phyloP scores from a whole-genome alignment of 2,329 filamentous ascomycete genomes.

The Xylaria sp. region DNA sequence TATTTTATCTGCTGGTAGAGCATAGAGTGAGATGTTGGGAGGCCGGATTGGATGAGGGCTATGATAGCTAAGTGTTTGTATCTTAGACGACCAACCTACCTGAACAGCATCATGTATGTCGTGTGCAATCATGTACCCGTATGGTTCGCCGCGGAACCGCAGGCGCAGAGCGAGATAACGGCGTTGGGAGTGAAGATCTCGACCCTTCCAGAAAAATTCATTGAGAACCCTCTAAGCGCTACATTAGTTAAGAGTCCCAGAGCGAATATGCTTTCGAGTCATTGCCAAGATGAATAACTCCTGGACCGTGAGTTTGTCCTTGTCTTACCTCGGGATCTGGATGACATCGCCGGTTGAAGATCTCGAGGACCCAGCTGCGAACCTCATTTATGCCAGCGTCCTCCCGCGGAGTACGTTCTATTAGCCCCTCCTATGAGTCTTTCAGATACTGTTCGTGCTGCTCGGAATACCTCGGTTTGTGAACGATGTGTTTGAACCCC shows the following conservation, averaged over 20 bases:
- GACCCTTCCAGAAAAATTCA: slow-evolving; percentile 40
- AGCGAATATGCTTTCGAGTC: neutral
- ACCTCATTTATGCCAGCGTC: slow-evolving; percentile 41
- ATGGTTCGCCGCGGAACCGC: slow-evolving; percentile 41
- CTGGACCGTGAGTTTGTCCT: neutral
- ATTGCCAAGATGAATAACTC: neutral
- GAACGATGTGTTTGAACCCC: slow-evolving; percentile 18
- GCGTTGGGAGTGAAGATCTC: slow-evolving; percentile 41
- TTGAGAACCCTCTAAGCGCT: slow-evolving; percentile 20
- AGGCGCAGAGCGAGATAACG: slow-evolving; percentile 39
- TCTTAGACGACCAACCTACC: slow-evolving; percentile 14
- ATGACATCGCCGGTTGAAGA: slow-evolving; percentile 43
- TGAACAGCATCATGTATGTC: slow-evolving; percentile 44
- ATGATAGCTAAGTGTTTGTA: neutral
- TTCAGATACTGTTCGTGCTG: slow-evolving; percentile 33
- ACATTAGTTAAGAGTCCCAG: slow-evolving; percentile 9
- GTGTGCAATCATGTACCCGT: slow-evolving; percentile 41
- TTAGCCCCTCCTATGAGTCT: slow-evolving; percentile 41
- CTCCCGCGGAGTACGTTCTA: slow-evolving; percentile 37
- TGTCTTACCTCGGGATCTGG: slow-evolving; percentile 40
- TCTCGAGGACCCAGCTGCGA: slow-evolving; percentile 40
- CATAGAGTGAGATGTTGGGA: neutral
- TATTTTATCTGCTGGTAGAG: neutral
- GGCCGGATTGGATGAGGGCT: no score
- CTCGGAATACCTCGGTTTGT: slow-evolving; percentile 33